Conservation (phyloP, 208 protist species). For the Crithidia acanthocephali region DNA sequence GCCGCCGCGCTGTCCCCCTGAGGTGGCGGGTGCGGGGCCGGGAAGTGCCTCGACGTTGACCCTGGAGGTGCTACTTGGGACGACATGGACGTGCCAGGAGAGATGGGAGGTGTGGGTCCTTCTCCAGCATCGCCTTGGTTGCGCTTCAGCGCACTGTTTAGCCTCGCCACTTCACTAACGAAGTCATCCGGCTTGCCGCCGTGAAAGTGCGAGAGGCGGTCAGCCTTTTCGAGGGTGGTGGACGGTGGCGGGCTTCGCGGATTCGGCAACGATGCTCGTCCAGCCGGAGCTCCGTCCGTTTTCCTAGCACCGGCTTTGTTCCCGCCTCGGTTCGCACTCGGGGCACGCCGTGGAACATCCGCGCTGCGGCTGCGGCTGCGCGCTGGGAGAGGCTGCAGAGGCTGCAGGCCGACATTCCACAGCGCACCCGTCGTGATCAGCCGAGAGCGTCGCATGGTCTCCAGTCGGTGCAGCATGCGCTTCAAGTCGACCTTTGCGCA, state of each 20-base stretch:
- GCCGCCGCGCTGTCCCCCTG: neutral
- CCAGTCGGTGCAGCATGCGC: conserved; percentile 32
- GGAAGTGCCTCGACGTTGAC: neutral
- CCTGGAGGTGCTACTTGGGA: neutral
- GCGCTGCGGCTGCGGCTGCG: conserved; percentile 16
- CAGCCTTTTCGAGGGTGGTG: neutral
- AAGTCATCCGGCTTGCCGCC: conserved; percentile 9
- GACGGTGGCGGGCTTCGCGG: neutral
- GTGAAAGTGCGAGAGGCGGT: neutral
- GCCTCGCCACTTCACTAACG: neutral
- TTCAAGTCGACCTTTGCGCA: conserved; percentile 41
- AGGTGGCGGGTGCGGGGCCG: conserved; percentile 1
- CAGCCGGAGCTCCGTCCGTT: neutral
- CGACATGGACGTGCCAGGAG: neutral
- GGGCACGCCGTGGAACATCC: neutral
- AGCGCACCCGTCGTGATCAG: conserved; percentile 46
- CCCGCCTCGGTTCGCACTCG: neutral
- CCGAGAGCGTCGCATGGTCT: conserved; percentile 41
- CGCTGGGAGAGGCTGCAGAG: conserved; percentile 18
- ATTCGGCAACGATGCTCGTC: neutral
- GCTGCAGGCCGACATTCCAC: conserved; percentile 37
- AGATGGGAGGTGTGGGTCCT: neutral
- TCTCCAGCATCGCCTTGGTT: neutral
- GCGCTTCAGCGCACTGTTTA: conserved; percentile 4
- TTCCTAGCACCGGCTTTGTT: neutral